Percentiles rank a stretch among this genome's conserved stretches.
Evolutionary conservation across 2,329 filamentous ascomycete genomes (phyloP).

Genomic region (Fonsecaea monophora): DNA sequence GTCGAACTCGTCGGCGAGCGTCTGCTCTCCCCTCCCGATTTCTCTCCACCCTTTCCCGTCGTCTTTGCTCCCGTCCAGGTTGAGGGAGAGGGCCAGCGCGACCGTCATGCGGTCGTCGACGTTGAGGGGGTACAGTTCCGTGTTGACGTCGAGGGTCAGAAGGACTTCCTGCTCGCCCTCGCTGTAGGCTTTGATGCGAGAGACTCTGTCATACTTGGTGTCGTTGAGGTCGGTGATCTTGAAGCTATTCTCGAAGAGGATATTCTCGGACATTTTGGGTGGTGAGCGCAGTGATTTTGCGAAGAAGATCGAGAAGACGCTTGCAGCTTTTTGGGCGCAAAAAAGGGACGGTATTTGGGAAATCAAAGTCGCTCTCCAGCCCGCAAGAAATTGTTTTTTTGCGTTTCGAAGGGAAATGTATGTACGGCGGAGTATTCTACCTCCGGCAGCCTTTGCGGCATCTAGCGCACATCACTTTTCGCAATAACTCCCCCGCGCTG

Average conservation of each 20-base stretch:
- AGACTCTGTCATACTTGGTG: constrained; percentile 93
- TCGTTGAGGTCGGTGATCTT: constrained; percentile 78
- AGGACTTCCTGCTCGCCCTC: constrained; percentile 70
- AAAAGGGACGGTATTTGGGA: neutral
- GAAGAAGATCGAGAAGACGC: neutral
- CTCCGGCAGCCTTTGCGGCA: constrained; percentile 16
- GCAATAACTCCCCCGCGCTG: too few relatives aligned
- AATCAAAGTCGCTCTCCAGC: neutral
- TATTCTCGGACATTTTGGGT: constrained; percentile 76
- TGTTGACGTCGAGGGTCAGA: constrained; percentile 91
- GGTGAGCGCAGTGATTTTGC: constrained; percentile 33
- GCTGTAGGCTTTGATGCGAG: constrained; percentile 72
- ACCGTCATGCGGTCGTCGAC: constrained; percentile 79
- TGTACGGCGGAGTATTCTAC: neutral
- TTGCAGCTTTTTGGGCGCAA: neutral
- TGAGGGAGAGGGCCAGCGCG: constrained; percentile 82
- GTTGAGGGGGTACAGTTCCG: constrained; percentile 81
- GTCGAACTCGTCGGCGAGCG: constrained; percentile 60
- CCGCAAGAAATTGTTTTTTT: constrained; percentile 1
- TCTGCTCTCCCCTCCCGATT: constrained; percentile 62
- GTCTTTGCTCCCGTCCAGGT: constrained; percentile 82
- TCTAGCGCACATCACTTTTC: neutral
- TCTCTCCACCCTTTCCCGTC: constrained; percentile 81
- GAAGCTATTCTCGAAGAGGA: constrained; percentile 94
- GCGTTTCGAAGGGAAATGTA: neutral